These are phyloP conservation scores for Achaetomiella virescens DNA, from an alignment of 495 filamentous ascomycete species.

Conservation along the genomic window DNA sequence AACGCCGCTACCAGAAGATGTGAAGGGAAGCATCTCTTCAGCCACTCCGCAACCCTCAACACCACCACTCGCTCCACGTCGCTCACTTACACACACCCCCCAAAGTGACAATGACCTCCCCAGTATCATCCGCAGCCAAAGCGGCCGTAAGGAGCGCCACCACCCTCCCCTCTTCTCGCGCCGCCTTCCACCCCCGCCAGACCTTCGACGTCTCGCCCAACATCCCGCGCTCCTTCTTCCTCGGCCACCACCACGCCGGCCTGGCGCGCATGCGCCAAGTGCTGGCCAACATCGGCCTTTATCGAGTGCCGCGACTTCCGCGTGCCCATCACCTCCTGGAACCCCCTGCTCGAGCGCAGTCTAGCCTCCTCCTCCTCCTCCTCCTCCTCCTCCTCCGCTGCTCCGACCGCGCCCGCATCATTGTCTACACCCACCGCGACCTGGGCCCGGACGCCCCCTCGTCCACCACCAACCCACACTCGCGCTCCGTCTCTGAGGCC, in stretches of 20 bases:
- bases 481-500: background rate
- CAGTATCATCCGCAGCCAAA: conserved; percentile 5
- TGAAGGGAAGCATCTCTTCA: background rate
- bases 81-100: background rate
- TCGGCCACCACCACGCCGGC: conserved; percentile 90
- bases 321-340: conserved; percentile 78
- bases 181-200: conserved; percentile 64
- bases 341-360: conserved; percentile 80
- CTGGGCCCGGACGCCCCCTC: conserved; percentile 42
- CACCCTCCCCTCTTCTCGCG: conserved; percentile 15
- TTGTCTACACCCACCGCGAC: conserved; percentile 91
- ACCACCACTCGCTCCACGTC: background rate
- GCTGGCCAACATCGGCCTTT: conserved; percentile 78
- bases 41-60: background rate
- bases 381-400: conserved; percentile 40
- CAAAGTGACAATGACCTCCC: conserved; percentile 13
- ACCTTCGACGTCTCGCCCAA: conserved; percentile 56
- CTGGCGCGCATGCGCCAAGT: conserved; percentile 77
- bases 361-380: conserved; percentile 48
- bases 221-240: conserved; percentile 86
- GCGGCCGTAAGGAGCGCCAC: conserved; percentile 17
- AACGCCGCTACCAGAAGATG: too few relatives aligned
- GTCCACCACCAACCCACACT: background rate
- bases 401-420: conserved; percentile 54
- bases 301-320: conserved; percentile 95